These are phyloP conservation scores for Globisporangium cederbergense DNA, from an alignment of 352 stramenopile species.

Conservation along the genomic window DNA sequence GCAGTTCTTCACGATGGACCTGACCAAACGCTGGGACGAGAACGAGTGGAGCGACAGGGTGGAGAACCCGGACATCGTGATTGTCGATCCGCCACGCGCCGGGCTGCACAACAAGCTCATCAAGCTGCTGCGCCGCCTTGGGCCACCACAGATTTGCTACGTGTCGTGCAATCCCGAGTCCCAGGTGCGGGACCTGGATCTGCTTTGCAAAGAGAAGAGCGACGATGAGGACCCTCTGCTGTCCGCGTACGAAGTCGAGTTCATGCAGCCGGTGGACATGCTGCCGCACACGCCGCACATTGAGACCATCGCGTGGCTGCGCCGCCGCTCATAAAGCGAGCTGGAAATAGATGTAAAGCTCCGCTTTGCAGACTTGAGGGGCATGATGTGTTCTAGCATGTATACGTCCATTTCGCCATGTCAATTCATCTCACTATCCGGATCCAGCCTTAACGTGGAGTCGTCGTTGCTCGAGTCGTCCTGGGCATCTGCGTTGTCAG, in stretches of 20 bases:
- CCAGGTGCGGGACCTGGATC: conserved; percentile 54
- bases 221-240: neutral
- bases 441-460: no score
- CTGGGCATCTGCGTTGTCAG: no score
- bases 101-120: conserved; percentile 71
- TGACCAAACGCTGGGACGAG: conserved; percentile 49
- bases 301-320: conserved; percentile 73
- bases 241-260: conserved; percentile 35
- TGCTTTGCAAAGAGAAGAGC: conserved; percentile 25
- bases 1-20: conserved; percentile 62
- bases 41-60: conserved; percentile 29
- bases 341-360: neutral
- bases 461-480: no score
- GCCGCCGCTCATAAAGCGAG: conserved; percentile 18
- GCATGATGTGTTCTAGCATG: neutral
- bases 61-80: conserved; percentile 51
- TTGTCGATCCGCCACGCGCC: conserved; percentile 70
- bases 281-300: conserved; percentile 77
- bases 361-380: neutral
- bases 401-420: neutral
- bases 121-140: conserved; percentile 43
- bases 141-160: conserved; percentile 56
- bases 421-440: no score
- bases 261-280: conserved; percentile 74
- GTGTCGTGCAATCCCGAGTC: conserved; percentile 76